A percentile compares a stretch with the other conserved stretches of the same genome.
phyloP scores from a whole-genome alignment of 163 green algal genomes.

The Prototheca wickerhamii region DNA sequence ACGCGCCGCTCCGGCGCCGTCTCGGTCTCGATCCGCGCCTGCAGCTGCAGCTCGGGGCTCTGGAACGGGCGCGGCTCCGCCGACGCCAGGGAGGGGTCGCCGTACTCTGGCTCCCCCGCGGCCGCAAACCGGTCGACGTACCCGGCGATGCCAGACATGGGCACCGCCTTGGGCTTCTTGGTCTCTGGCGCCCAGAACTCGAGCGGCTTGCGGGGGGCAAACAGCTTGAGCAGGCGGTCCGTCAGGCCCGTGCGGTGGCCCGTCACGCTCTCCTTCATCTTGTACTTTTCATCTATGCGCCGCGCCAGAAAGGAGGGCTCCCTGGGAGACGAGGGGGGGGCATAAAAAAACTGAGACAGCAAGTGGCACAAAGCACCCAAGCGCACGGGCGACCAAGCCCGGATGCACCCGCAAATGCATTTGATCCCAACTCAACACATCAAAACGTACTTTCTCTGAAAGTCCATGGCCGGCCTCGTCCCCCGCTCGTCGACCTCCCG shows the following conservation, averaged over 20 bases:
- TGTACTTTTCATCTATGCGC: constrained; percentile 42
- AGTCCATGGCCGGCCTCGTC: background rate
- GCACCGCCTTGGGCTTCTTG: constrained; percentile 33
- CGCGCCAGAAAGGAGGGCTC: constrained; percentile 18
- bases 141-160: constrained; percentile 48
- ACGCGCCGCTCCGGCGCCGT: constrained; percentile 34
- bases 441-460: background rate
- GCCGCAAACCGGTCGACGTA: constrained; percentile 59
- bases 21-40: constrained; percentile 62
- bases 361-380: background rate
- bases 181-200: background rate
- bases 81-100: constrained; percentile 32
- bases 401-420: too few relatives aligned
- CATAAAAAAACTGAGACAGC: background rate
- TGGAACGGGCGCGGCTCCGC: constrained; percentile 39
- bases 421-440: background rate
- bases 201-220: constrained; percentile 41
- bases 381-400: too few relatives aligned
- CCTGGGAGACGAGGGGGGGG: background rate
- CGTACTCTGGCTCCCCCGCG: constrained; percentile 61
- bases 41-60: constrained; percentile 62
- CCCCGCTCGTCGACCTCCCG: background rate
- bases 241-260: constrained; percentile 70
- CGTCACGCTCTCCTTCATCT: constrained; percentile 63
- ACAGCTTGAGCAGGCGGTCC: constrained; percentile 64